Evolutionary conservation across 768 basidiomycete genomes (phyloP).

Genomic region (Lactifluus echinatus): DNA sequence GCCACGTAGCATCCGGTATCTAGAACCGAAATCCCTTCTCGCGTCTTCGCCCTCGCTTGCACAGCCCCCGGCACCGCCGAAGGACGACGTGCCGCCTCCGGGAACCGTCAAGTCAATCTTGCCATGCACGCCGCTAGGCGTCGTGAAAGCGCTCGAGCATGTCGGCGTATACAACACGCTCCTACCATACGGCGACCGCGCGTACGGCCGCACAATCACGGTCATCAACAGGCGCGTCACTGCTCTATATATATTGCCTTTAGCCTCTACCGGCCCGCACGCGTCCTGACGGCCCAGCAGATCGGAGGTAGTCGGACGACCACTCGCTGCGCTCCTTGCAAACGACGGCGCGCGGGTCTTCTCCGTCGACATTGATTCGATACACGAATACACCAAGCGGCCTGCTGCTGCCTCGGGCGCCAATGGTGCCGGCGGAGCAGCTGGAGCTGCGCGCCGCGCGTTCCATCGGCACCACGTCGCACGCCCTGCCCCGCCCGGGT

Average conservation of each 20-base stretch:
- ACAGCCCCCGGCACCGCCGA: conserved; percentile 26
- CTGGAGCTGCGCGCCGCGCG: conserved; percentile 31
- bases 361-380: conserved; percentile 91
- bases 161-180: conserved; percentile 89
- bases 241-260: no score
- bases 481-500: conserved; percentile 41
- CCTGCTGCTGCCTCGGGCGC: conserved; percentile 36
- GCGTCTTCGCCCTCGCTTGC: conserved; percentile 32
- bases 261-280: neutral
- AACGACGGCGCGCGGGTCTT: conserved; percentile 97
- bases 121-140: conserved; percentile 93
- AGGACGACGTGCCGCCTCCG: conserved; percentile 56
- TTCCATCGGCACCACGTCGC: conserved; percentile 84
- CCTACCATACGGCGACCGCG: conserved; percentile 89
- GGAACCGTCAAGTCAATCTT: conserved; percentile 94
- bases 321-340: conserved; percentile 88
- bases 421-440: neutral
- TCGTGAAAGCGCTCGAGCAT: conserved; percentile 91
- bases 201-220: conserved; percentile 86
- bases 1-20: conserved; percentile 73
- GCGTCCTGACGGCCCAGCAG: conserved; percentile 29
- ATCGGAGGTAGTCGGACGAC: conserved; percentile 95
- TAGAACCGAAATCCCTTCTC: conserved; percentile 66
- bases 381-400: conserved; percentile 96
- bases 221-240: conserved; percentile 82